These are phyloP conservation scores for Dothistroma pini DNA, from an alignment of 2,329 filamentous ascomycete genomes.

Conservation along the genomic window DNA sequence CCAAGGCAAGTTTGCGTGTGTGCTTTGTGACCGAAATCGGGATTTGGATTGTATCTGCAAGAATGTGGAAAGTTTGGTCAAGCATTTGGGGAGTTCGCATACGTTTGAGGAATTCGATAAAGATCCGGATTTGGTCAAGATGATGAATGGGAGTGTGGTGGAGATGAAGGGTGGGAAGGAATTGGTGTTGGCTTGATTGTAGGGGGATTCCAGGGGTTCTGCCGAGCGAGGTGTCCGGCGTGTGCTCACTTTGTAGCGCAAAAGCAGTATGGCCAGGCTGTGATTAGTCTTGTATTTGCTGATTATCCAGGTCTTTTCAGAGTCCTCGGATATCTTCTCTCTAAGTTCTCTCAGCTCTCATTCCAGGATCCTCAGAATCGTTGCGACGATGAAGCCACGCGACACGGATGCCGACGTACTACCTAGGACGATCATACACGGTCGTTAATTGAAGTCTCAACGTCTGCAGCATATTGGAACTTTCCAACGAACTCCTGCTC, in stretches of 20 bases:
- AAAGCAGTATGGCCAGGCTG: background rate
- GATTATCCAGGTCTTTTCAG: no score
- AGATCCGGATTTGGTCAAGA: slow-evolving; percentile 24
- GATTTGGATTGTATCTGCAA: slow-evolving; percentile 24
- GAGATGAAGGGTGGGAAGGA: slow-evolving; percentile 15
- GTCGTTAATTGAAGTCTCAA: no score
- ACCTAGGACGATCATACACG: no score
- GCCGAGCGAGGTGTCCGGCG: background rate
- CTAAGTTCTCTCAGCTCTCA: no score
- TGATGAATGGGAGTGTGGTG: slow-evolving; percentile 16
- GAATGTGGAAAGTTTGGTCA: slow-evolving; percentile 24
- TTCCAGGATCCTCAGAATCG: no score
- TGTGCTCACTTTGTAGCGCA: background rate
- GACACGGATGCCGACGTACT: no score
- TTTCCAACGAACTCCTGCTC: no score
- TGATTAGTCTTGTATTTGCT: no score
- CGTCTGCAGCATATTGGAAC: no score
- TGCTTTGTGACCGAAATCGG: slow-evolving; percentile 21
- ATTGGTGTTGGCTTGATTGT: slow-evolving; percentile 19
- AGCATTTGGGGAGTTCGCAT: slow-evolving; percentile 26
- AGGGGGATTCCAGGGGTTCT: background rate
- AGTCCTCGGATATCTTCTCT: no score
- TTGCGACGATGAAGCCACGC: no score
- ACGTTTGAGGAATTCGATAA: slow-evolving; percentile 24
- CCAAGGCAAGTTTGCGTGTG: slow-evolving; percentile 24